Conservation (phyloP, 257 asterid species). For the Salvia hispanica region DNA sequence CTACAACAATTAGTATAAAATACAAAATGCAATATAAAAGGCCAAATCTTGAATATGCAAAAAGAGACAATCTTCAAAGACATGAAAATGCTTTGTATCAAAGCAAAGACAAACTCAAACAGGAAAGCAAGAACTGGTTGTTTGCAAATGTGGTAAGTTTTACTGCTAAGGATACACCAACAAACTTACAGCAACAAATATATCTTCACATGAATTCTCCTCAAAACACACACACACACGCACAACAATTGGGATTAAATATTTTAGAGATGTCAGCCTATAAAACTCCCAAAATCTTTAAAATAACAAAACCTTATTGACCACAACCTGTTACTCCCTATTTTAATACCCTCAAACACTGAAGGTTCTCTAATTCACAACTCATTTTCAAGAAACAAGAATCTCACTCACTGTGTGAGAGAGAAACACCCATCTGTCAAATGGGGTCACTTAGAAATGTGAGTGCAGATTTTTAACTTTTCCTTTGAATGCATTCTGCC, state of each 20-base stretch:
- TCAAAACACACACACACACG: conserved; percentile 9
- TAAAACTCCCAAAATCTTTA: conserved; percentile 26
- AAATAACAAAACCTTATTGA: conserved; percentile 32
- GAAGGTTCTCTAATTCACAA: conserved; percentile 41
- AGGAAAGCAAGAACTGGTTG: conserved; percentile 20
- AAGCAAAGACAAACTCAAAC: conserved; percentile 34
- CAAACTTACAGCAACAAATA: conserved; percentile 16
- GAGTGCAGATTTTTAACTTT: conserved; percentile 49
- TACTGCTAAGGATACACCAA: conserved; percentile 21
- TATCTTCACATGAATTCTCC: conserved; percentile 9
- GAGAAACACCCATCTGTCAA: conserved; percentile 41
- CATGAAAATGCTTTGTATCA: conserved; percentile 28
- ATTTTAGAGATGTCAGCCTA: conserved; percentile 29
- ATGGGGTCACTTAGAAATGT: conserved; percentile 39
- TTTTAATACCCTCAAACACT: conserved; percentile 33
- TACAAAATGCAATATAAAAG: background rate
- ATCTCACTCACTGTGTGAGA: conserved; percentile 33
- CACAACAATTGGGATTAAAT: background rate
- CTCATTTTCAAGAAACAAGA: conserved; percentile 49
- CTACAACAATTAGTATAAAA: background rate
- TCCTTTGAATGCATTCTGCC: conserved; percentile 37
- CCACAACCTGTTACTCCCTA: conserved; percentile 37
- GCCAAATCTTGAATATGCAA: background rate
- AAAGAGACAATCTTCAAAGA: conserved; percentile 16
- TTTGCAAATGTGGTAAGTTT: conserved; percentile 31